These are phyloP conservation scores for Arabidopsis arenosa DNA, from an alignment of 345 rosid genomes.

Conservation along the genomic window DNA sequence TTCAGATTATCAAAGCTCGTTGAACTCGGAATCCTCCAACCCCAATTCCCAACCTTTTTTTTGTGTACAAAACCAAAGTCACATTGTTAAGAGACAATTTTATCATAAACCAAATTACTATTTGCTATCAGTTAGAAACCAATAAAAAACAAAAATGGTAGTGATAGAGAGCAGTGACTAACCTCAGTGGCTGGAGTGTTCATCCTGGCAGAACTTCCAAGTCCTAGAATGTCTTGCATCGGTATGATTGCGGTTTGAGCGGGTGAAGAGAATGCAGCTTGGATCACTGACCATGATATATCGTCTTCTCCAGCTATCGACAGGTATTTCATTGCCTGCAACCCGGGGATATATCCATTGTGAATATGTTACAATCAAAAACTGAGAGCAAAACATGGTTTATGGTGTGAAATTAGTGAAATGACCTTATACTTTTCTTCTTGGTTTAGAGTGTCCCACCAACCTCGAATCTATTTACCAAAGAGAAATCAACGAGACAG, in stretches of 20 bases:
- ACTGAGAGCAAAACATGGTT: not conserved
- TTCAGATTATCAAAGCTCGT: constrained; percentile 65
- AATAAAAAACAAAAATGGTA: not conserved
- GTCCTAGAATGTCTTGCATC: constrained; percentile 88
- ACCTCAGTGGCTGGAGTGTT: constrained; percentile 93
- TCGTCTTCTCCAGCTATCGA: constrained; percentile 59
- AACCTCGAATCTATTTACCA: constrained; percentile 65
- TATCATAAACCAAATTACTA: constrained; percentile 5
- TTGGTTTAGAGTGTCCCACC: constrained; percentile 75
- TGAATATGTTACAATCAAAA: not conserved
- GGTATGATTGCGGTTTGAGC: constrained; percentile 82
- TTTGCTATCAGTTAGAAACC: not conserved
- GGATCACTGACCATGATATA: constrained; percentile 70
- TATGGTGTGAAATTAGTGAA: constrained; percentile 5
- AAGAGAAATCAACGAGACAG: constrained; percentile 1
- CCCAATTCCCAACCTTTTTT: constrained; percentile 82
- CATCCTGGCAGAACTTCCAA: constrained; percentile 86
- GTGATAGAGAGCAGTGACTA: too few relatives aligned
- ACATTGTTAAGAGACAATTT: constrained; percentile 4
- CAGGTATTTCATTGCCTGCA: constrained; percentile 73
- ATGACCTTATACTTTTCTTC: constrained; percentile 69
- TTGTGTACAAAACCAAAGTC: not conserved
- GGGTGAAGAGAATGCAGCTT: constrained; percentile 67
- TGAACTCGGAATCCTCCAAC: constrained; percentile 84
- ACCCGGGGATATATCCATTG: constrained; percentile 10